phyloP scores from a whole-genome alignment of 805 yeast species.

The Candida pseudoglaebosa region DNA sequence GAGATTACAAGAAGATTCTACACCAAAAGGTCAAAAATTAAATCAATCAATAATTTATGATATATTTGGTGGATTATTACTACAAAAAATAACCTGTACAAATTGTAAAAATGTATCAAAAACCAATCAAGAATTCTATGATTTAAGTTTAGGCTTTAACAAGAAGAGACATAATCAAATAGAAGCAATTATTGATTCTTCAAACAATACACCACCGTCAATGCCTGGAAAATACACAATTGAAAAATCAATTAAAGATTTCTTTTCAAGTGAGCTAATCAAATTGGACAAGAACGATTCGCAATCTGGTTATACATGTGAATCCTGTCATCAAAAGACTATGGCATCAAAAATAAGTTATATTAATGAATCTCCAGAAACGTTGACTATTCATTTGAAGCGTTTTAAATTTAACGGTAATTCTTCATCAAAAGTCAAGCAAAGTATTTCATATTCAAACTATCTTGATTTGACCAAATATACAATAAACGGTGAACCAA shows the following conservation, averaged over 20 bases:
- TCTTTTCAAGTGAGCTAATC: constrained; percentile 78
- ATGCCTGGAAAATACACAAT: constrained; percentile 49
- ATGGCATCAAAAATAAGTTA: constrained; percentile 73
- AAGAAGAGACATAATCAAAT: constrained; percentile 26
- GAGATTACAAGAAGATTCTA: constrained; percentile 84
- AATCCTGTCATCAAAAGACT: constrained; percentile 72
- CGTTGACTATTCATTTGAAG: constrained; percentile 80
- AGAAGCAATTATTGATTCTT: constrained; percentile 16
- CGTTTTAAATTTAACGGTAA: constrained; percentile 85
- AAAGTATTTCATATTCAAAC: constrained; percentile 77
- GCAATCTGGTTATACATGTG: constrained; percentile 78
- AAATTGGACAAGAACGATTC: constrained; percentile 63
- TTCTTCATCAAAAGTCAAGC: constrained; percentile 79
- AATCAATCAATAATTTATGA: constrained; percentile 82
- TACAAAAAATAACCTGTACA: constrained; percentile 81
- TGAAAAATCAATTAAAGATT: constrained; percentile 72
- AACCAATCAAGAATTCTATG: constrained; percentile 92
- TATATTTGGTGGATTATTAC: constrained; percentile 86
- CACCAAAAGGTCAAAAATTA: constrained; percentile 84
- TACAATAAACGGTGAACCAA: constrained; percentile 29
- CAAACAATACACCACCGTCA: constrained; percentile 7
- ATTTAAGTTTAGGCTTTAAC: constrained; percentile 75
- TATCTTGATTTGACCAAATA: constrained; percentile 68
- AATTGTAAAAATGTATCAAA: constrained; percentile 77
- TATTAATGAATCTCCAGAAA: constrained; percentile 82